Percentiles rank a stretch among this genome's conserved stretches.
Conservation (phyloP, 2,329 filamentous ascomycete genomes). For the Alternaria viburni region DNA sequence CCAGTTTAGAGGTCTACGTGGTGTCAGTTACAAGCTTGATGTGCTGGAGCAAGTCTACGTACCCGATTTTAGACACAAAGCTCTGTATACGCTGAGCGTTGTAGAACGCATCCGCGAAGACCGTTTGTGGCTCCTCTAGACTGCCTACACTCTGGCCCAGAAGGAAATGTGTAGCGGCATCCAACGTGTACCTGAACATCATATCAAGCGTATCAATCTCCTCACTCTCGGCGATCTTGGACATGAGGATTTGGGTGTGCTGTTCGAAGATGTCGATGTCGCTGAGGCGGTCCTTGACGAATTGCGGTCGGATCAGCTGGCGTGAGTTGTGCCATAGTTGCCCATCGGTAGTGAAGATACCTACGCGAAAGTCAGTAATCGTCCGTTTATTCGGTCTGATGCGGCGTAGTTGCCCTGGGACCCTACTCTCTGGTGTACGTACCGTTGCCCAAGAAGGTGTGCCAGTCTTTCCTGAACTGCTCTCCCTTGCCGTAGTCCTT, state of each 20-base stretch:
- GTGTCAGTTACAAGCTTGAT: slow-evolving; percentile 5
- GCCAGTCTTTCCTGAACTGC: slow-evolving; percentile 76
- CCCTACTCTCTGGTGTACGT: slow-evolving; percentile 54
- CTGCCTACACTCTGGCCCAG: slow-evolving; percentile 76
- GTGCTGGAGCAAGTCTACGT: slow-evolving; percentile 24
- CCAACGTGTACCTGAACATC: slow-evolving; percentile 79
- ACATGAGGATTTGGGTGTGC: slow-evolving; percentile 77
- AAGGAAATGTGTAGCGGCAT: slow-evolving; percentile 85
- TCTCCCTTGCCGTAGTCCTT: slow-evolving; percentile 82
- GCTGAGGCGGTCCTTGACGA: slow-evolving; percentile 81
- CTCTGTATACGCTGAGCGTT: slow-evolving; percentile 78
- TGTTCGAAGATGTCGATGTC: slow-evolving; percentile 82
- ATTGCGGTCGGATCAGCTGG: slow-evolving; percentile 84
- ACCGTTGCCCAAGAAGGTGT: slow-evolving; percentile 75
- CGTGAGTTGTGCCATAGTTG: slow-evolving; percentile 78
- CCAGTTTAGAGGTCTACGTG: slow-evolving; percentile 61
- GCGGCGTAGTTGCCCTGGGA: slow-evolving; percentile 6
- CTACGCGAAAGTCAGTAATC: slow-evolving; percentile 23
- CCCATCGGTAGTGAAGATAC: slow-evolving; percentile 76
- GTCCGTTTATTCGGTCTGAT: background rate
- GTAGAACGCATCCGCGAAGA: slow-evolving; percentile 82
- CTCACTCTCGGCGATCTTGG: slow-evolving; percentile 61
- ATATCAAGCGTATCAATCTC: slow-evolving; percentile 75
- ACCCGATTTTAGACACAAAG: slow-evolving; percentile 69
- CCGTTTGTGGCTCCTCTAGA: slow-evolving; percentile 61